A percentile compares a stretch with the other conserved stretches of the same genome.
phyloP scores from a whole-genome alignment of 2,329 filamentous ascomycete species.

The Colletotrichum camelliae region DNA sequence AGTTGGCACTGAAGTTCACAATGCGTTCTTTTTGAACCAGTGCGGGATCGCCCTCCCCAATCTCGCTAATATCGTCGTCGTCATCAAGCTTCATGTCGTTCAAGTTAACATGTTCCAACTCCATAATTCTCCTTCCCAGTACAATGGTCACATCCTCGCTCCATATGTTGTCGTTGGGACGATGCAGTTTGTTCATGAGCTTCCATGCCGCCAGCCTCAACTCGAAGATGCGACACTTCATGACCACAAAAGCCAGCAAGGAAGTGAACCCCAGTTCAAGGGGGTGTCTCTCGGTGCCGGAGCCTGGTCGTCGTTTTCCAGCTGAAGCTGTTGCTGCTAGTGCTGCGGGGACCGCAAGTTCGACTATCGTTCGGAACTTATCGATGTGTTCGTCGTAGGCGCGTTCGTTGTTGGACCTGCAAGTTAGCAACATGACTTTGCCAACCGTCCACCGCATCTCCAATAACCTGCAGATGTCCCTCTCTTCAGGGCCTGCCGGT shows the following conservation, averaged over 20 bases:
- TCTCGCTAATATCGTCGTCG: neutral
- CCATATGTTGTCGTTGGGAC: conserved; percentile 44
- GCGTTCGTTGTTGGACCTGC: neutral
- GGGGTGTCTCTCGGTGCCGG: too few relatives aligned
- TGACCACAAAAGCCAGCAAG: neutral
- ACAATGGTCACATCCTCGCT: conserved; percentile 32
- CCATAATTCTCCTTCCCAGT: conserved; percentile 37
- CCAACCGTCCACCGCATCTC: neutral
- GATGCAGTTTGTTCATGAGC: neutral
- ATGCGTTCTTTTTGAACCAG: neutral
- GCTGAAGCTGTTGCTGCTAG: neutral
- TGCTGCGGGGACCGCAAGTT: neutral
- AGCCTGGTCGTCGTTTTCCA: neutral
- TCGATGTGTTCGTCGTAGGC: conserved; percentile 36
- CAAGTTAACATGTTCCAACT: conserved; percentile 31
- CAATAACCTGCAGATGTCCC: neutral
- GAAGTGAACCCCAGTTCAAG: neutral
- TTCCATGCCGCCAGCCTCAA: neutral
- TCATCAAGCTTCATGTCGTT: neutral
- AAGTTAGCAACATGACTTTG: neutral
- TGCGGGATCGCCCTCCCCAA: neutral
- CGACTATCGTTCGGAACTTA: conserved; percentile 25
- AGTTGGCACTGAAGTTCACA: neutral
- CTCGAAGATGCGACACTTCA: neutral
- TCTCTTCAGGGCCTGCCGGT: neutral